These are phyloP conservation scores for Colletotrichum sp. DNA, from an alignment of 2,329 filamentous ascomycete genomes.

Conservation along the genomic window DNA sequence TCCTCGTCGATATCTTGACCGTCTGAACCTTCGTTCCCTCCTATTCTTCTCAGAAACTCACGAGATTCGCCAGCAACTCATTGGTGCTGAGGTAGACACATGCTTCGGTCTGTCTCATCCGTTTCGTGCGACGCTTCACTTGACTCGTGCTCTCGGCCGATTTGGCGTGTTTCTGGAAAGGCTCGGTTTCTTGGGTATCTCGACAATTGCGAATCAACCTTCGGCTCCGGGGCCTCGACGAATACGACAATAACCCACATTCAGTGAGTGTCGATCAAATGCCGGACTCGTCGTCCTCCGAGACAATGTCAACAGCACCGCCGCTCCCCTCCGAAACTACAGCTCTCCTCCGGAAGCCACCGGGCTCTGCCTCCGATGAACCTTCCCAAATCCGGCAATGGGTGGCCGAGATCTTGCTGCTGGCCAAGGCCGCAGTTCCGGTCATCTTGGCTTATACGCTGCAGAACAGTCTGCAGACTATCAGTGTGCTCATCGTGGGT, in stretches of 20 bases:
- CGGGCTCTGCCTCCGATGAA: not conserved
- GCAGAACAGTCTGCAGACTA: conserved; percentile 84
- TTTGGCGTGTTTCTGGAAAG: not conserved
- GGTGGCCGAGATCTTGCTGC: conserved; percentile 65
- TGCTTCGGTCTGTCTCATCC: not conserved
- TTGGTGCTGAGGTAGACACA: not conserved
- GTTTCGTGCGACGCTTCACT: conserved; percentile 1
- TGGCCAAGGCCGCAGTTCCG: conserved; percentile 73
- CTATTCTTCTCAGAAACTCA: not conserved
- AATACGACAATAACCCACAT: not conserved
- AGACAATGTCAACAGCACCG: not conserved
- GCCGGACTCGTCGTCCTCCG: conserved; percentile 1
- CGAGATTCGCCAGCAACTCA: not conserved
- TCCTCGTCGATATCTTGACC: not conserved
- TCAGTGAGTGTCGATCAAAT: not conserved
- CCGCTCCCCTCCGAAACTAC: conserved; percentile 14
- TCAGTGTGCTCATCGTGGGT: conserved; percentile 82
- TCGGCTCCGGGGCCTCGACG: not conserved
- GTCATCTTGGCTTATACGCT: conserved; percentile 86
- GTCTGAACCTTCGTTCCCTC: conserved; percentile 9
- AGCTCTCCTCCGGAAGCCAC: conserved; percentile 20
- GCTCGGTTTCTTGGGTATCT: not conserved
- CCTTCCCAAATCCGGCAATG: conserved; percentile 5
- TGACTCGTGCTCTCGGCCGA: conserved; percentile 1
- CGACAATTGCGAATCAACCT: not conserved